Percentiles rank a stretch among this genome's conserved stretches.
Evolutionary conservation across 805 yeast species (phyloP).

Genomic region (Candida sithepensis): DNA sequence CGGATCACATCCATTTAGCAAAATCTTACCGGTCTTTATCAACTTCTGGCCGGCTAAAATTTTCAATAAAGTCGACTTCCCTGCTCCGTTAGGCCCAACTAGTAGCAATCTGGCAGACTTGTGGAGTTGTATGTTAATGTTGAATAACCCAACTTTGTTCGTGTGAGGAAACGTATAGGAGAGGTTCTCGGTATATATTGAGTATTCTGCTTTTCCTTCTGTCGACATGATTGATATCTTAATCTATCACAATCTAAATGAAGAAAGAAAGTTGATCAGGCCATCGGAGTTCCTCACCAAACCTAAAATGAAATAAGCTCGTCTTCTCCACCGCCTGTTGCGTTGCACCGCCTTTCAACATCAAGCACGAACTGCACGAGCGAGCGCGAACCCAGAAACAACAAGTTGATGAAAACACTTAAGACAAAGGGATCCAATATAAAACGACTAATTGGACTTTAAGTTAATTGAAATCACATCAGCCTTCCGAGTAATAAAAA

Average conservation of each 20-base stretch:
- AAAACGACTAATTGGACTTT: too few relatives aligned
- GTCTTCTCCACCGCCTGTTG: too few relatives aligned
- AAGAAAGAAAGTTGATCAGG: too few relatives aligned
- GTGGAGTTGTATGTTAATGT: constrained; percentile 58
- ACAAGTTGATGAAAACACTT: too few relatives aligned
- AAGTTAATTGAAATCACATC: too few relatives aligned
- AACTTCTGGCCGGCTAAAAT: constrained; percentile 90
- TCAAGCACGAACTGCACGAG: too few relatives aligned
- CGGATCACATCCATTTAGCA: constrained; percentile 84
- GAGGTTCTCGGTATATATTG: constrained; percentile 62
- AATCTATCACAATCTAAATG: too few relatives aligned
- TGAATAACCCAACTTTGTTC: constrained; percentile 60
- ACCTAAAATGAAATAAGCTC: too few relatives aligned
- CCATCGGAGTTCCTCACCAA: too few relatives aligned
- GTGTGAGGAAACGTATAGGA: constrained; percentile 64
- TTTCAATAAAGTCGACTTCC: constrained; percentile 84
- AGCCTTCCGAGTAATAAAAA: background rate
- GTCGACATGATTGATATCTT: constrained; percentile 2
- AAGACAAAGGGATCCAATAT: too few relatives aligned
- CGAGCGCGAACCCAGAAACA: too few relatives aligned
- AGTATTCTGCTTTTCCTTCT: constrained; percentile 19
- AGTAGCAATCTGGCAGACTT: constrained; percentile 74
- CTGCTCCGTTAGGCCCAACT: constrained; percentile 96
- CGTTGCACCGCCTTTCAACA: too few relatives aligned
- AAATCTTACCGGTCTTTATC: constrained; percentile 65